Percentiles rank a stretch among this genome's conserved stretches.
Conservation (phyloP, 2,329 filamentous ascomycete genomes). For the Chaetomiaceae sp. region DNA sequence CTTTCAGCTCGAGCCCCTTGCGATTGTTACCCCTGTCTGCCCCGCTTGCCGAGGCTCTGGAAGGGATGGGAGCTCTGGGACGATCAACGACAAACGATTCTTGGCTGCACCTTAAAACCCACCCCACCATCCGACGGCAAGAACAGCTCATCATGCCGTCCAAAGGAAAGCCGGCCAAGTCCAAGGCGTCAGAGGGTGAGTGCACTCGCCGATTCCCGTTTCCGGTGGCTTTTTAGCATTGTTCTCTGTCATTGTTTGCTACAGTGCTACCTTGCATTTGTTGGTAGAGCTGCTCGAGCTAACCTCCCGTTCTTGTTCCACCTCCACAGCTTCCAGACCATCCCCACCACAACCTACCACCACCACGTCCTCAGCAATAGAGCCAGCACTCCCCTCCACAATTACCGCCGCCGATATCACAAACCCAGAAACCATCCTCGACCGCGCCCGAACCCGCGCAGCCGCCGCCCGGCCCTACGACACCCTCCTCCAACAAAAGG, state of each 20-base stretch:
- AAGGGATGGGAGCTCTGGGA: neutral
- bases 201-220: neutral
- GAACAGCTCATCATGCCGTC: slow-evolving; percentile 30
- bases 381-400: neutral
- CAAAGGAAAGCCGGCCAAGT: slow-evolving; percentile 31
- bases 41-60: neutral
- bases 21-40: slow-evolving; percentile 10
- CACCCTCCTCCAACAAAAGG: slow-evolving; percentile 34
- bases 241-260: neutral
- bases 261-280: neutral
- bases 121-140: slow-evolving; percentile 9
- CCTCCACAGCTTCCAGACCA: slow-evolving; percentile 1
- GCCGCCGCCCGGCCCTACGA: slow-evolving; percentile 49
- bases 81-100: slow-evolving; percentile 1
- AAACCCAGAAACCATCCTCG: slow-evolving; percentile 45
- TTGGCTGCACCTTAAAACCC: slow-evolving; percentile 10
- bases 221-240: neutral
- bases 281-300: neutral
- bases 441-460: slow-evolving; percentile 45
- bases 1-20: slow-evolving; percentile 6
- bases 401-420: slow-evolving; percentile 18
- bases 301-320: neutral
- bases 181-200: slow-evolving; percentile 31
- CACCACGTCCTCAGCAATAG: neutral
- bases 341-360: slow-evolving; percentile 7